Evolutionary conservation across 2,329 filamentous ascomycete genomes (phyloP).

Genomic region (Coniochaeta sp.): DNA sequence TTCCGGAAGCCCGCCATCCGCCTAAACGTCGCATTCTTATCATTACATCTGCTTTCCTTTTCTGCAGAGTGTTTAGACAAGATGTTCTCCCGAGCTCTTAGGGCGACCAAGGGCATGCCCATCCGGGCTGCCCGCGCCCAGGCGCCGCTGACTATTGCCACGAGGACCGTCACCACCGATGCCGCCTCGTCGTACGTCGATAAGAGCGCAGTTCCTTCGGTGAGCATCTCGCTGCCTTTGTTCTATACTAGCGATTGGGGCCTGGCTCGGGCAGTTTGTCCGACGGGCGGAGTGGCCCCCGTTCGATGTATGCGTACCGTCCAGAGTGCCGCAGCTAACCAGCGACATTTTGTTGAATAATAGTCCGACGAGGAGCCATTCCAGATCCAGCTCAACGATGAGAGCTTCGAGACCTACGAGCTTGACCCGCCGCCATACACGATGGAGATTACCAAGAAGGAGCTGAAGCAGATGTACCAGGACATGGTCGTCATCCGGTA

Average conservation of each 20-base stretch:
- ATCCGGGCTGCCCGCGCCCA: conserved; percentile 42
- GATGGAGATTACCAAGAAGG: conserved; percentile 89
- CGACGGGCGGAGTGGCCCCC: conserved; percentile 5
- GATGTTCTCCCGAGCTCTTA: conserved; percentile 68
- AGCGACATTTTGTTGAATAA: neutral
- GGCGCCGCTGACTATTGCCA: conserved; percentile 37
- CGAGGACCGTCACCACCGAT: conserved; percentile 86
- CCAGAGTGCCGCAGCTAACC: conserved; percentile 5
- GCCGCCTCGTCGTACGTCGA: conserved; percentile 87
- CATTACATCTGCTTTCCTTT: neutral
- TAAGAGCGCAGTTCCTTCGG: conserved; percentile 56
- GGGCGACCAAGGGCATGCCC: conserved; percentile 54
- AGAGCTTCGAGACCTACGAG: conserved; percentile 99
- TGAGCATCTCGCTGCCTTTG: conserved; percentile 18
- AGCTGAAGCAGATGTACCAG: conserved; percentile 98
- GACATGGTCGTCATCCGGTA: conserved; percentile 96
- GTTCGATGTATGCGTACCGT: neutral
- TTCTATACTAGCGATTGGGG: neutral
- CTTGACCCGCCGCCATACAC: conserved; percentile 93
- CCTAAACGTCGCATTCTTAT: conserved; percentile 3
- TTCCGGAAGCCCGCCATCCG: conserved; percentile 4
- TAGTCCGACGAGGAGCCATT: conserved; percentile 94
- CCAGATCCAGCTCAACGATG: conserved; percentile 85
- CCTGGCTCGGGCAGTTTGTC: neutral
- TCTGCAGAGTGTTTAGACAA: conserved; percentile 14